These are phyloP conservation scores for Coemansia sp. DNA, from an alignment of 192 early-diverging fungal genomes.

Conservation along the genomic window DNA sequence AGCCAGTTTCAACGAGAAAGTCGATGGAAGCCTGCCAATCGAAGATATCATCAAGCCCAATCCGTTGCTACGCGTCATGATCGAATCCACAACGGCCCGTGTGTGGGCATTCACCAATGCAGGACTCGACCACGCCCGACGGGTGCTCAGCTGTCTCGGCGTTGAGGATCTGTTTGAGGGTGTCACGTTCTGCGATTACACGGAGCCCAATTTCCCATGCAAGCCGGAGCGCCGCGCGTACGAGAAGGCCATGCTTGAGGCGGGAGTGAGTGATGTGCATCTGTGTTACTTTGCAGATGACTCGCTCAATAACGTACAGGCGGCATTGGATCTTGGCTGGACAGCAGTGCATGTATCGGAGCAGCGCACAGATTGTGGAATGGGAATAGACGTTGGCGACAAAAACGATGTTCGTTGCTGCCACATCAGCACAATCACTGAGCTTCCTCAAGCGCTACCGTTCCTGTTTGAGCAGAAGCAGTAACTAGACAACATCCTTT, in stretches of 20 bases:
- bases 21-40: constrained; percentile 68
- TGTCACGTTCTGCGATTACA: constrained; percentile 74
- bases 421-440: constrained; percentile 62
- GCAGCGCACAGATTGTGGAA: background rate
- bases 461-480: constrained; percentile 43
- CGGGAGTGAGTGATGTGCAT: constrained; percentile 57
- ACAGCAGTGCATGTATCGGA: constrained; percentile 48
- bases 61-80: constrained; percentile 61
- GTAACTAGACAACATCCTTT: background rate
- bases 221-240: constrained; percentile 65
- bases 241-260: constrained; percentile 65
- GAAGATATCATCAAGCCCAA: constrained; percentile 64
- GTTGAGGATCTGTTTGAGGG: constrained; percentile 75
- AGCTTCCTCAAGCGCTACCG: constrained; percentile 64
- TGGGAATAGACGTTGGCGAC: background rate
- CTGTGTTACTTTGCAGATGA: constrained; percentile 81
- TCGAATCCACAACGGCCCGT: constrained; percentile 54
- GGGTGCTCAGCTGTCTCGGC: constrained; percentile 63
- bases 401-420: background rate
- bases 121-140: constrained; percentile 63
- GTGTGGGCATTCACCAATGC: constrained; percentile 86
- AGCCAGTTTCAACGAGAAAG: constrained; percentile 62
- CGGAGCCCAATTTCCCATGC: constrained; percentile 65
- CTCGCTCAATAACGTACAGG: constrained; percentile 63
- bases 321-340: constrained; percentile 57